phyloP scores from a whole-genome alignment of 1,139 yeast species.

The Eremothecium cymbalariae region DNA sequence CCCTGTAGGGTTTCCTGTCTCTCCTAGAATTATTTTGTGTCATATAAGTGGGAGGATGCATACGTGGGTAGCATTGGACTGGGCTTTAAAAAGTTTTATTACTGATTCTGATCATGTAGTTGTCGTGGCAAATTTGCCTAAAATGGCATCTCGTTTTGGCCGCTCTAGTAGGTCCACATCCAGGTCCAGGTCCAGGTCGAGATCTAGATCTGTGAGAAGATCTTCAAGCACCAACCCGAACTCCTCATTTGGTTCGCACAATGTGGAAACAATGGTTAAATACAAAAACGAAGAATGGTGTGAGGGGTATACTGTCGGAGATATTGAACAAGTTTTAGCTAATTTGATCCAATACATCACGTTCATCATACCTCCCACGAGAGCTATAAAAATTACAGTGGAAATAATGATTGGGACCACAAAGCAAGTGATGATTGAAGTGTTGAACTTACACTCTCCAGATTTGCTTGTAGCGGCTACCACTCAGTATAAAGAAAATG shows the following conservation, averaged over 20 bases:
- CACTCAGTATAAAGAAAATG: slow-evolving; percentile 42
- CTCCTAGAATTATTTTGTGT: slow-evolving; percentile 50
- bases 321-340: slow-evolving; percentile 26
- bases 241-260: slow-evolving; percentile 20
- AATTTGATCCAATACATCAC: slow-evolving; percentile 43
- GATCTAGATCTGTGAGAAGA: slow-evolving; percentile 15
- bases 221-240: slow-evolving; percentile 32
- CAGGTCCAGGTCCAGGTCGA: slow-evolving; percentile 16
- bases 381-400: slow-evolving; percentile 48
- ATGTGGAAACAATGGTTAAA: slow-evolving; percentile 3
- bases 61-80: slow-evolving; percentile 76
- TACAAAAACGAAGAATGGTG: slow-evolving; percentile 31
- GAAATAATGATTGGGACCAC: slow-evolving; percentile 58
- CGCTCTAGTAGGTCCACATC: slow-evolving; percentile 11
- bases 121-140: slow-evolving; percentile 41
- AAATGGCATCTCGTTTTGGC: slow-evolving; percentile 9
- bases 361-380: slow-evolving; percentile 41
- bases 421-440: slow-evolving; percentile 49
- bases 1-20: slow-evolving; percentile 20
- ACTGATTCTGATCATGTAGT: slow-evolving; percentile 60
- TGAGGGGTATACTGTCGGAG: slow-evolving; percentile 24
- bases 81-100: slow-evolving; percentile 46
- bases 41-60: slow-evolving; percentile 64
- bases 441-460: slow-evolving; percentile 57
- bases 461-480: slow-evolving; percentile 56